Base-by-base conservation (phyloP, 208 protist species). In the Trypanosoma congolense region DNA sequence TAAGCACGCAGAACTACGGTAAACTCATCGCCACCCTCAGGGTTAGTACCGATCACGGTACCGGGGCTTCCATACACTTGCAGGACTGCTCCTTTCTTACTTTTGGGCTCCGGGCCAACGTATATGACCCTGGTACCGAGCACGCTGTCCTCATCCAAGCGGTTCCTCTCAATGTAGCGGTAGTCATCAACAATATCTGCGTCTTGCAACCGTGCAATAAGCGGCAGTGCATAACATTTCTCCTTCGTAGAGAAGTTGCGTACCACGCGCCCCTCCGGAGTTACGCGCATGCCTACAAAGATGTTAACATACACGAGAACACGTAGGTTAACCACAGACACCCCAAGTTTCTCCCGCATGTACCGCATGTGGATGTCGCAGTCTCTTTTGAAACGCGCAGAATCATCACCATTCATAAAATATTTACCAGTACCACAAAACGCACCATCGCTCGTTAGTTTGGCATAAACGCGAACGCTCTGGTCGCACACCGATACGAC, bases 301-400 rank as follows among this genome's bases (percentile, higher is more conserved):
- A 80, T 75, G 56, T 91, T 80, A 51, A 96, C 86, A 64, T 90
- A 85, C 24, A 93, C 74, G 25, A 96, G 72, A 4, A 93, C 42
- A 29, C 64, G 19, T 21, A 89, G 53, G 35, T 77, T 53, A 9
- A 74, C 66, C 26, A 88, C 72, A 21, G 41, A 47, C 21, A 96
- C 86, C 42, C 90, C 90, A 22, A 91, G 59, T 69, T 87, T 83
- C 40, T 74, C 64, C 70, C 85, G 80, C 77, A 93, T 83, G 60
- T 84, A 81, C 56, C 65, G 48, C 19, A 65, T 67, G 57, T 94
- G 84, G 40, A 68, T 87, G 36, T 96, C 76, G 18, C 62, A 67
- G 56, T 90, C 73, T 38, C 72, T 82, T 30, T 58, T 3, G 57
- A 96, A 94, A 21, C 65, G 60, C 0, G 41, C 21, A 8, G 55